Percentiles rank a stretch among this genome's conserved stretches.
Evolutionary conservation across 139 green algal species (phyloP).

Genomic region (Chlorella sp.): DNA sequence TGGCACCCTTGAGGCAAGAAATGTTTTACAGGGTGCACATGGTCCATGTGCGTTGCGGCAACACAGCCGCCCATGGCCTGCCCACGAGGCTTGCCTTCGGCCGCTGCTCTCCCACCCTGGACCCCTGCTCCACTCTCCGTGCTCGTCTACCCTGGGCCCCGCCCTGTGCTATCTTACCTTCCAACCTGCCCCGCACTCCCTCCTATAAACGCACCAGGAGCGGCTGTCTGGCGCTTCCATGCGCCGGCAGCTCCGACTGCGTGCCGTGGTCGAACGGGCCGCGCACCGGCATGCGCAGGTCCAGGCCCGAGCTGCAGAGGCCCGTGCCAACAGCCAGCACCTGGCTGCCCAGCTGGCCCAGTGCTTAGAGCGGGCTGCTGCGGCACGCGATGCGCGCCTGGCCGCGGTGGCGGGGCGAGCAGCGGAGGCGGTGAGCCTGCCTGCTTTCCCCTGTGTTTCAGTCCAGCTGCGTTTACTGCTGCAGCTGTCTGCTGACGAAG

Average conservation of each 20-base stretch:
- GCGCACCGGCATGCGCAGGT: background rate
- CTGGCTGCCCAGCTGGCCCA: conserved; percentile 1
- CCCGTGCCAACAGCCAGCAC: background rate
- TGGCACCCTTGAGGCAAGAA: too few relatives aligned
- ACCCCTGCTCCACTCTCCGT: too few relatives aligned
- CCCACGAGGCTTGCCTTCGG: too few relatives aligned
- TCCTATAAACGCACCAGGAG: background rate
- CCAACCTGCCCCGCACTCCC: background rate
- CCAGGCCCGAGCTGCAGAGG: too few relatives aligned
- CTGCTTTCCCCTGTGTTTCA: background rate
- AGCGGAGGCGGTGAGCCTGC: background rate
- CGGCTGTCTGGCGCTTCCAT: background rate
- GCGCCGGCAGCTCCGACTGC: conserved; percentile 8
- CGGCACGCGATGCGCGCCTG: background rate
- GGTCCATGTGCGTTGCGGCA: too few relatives aligned
- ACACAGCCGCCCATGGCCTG: too few relatives aligned
- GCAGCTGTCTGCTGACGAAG: too few relatives aligned
- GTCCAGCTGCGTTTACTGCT: too few relatives aligned
- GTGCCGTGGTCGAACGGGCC: background rate
- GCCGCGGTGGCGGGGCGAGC: background rate
- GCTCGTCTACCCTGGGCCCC: too few relatives aligned
- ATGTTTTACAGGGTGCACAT: too few relatives aligned
- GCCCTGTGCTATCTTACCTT: background rate
- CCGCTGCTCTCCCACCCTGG: too few relatives aligned
- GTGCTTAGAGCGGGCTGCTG: background rate